Evolutionary conservation across 2,329 filamentous ascomycete species (phyloP).

Genomic region (Venturia effusa): DNA sequence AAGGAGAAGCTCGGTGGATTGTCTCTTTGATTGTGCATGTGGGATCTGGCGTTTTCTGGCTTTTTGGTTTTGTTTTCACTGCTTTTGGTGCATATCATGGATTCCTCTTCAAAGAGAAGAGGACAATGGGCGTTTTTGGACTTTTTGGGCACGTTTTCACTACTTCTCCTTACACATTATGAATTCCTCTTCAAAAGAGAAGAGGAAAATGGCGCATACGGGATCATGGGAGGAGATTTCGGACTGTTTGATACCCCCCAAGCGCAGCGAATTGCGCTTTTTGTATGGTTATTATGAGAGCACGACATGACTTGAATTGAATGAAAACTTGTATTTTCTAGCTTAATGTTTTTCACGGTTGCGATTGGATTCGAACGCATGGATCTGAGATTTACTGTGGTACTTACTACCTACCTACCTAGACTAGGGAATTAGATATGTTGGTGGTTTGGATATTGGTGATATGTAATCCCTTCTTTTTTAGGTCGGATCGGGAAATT

Average conservation of each 20-base stretch:
- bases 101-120: neutral
- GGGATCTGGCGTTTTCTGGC: neutral
- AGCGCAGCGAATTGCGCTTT: slow-evolving; percentile 3
- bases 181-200: no score
- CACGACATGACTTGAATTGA: neutral
- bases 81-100: neutral
- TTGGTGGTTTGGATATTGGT: neutral
- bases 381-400: neutral
- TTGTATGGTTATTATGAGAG: no score
- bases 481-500: neutral
- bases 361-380: neutral
- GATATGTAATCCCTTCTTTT: neutral
- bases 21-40: neutral
- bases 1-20: neutral
- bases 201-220: neutral
- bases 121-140: neutral
- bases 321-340: neutral
- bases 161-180: no score
- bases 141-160: neutral
- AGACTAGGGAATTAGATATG: neutral
- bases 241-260: neutral
- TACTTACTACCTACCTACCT: no score
- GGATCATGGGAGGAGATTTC: neutral
- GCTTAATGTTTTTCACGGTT: neutral
- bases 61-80: neutral